phyloP scores from a whole-genome alignment of 768 basidiomycete genomes.

The Trametes villosa region DNA sequence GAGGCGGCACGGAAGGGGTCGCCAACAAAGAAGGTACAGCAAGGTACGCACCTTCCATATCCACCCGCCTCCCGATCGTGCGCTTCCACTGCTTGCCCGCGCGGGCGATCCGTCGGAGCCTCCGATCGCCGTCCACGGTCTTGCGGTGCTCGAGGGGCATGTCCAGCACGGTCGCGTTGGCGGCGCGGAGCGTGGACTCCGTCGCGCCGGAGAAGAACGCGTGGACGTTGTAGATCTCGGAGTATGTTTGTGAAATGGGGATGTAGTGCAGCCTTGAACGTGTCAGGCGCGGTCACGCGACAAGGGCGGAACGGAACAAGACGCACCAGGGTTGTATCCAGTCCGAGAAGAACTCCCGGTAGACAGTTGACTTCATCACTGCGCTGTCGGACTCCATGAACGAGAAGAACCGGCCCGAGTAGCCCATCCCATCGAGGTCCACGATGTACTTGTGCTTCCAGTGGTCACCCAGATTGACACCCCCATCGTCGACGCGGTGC shows the following conservation, averaged over 20 bases:
- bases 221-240: conserved; percentile 92
- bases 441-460: conserved; percentile 93
- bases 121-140: conserved; percentile 65
- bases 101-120: conserved; percentile 79
- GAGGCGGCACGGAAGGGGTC: neutral
- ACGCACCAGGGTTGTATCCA: conserved; percentile 91
- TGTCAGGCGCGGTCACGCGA: neutral
- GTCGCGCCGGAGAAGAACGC: conserved; percentile 92
- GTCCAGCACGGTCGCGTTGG: conserved; percentile 51
- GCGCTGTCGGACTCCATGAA: conserved; percentile 87
- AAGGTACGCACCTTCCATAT: conserved; percentile 83
- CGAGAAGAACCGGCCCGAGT: conserved; percentile 87
- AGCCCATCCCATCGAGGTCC: conserved; percentile 95
- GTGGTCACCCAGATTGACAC: conserved; percentile 81
- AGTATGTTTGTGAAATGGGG: conserved; percentile 83
- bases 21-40: neutral
- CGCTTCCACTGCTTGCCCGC: conserved; percentile 95
- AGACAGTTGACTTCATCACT: conserved; percentile 89
- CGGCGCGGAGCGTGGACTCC: conserved; percentile 54
- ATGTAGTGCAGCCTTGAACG: conserved; percentile 87
- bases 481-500: conserved; percentile 72
- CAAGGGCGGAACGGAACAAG: neutral
- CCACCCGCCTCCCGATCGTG: conserved; percentile 77
- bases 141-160: conserved; percentile 41
- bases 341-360: conserved; percentile 87